Conservation (phyloP, 345 rosid genomes). For the Citrus sinensis region DNA sequence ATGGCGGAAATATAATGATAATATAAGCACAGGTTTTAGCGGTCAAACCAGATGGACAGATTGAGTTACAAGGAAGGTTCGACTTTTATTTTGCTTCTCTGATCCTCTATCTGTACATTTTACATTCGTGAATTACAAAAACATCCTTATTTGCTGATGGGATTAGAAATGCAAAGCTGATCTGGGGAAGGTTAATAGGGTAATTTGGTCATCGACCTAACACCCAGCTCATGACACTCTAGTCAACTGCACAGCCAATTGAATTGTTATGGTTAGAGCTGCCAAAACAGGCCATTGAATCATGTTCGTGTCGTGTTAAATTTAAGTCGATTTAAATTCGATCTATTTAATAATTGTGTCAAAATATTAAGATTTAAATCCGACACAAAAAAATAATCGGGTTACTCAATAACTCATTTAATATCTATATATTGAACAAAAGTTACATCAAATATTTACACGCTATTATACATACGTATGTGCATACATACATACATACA, state of each 20-base stretch:
- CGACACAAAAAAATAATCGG: too few relatives aligned
- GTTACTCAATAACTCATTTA: too few relatives aligned
- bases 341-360: too few relatives aligned
- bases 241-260: neutral
- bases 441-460: too few relatives aligned
- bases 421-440: too few relatives aligned
- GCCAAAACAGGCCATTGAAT: too few relatives aligned
- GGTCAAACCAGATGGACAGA: neutral
- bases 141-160: neutral
- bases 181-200: neutral
- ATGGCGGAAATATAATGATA: neutral
- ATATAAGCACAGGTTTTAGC: neutral
- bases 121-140: neutral
- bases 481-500: too few relatives aligned
- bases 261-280: neutral
- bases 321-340: too few relatives aligned
- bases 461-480: too few relatives aligned
- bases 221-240: neutral
- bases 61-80: too few relatives aligned
- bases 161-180: neutral
- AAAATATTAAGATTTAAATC: too few relatives aligned
- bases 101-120: neutral
- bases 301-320: too few relatives aligned
- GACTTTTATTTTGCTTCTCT: neutral
- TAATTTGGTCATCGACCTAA: neutral